These are phyloP conservation scores for Stygiomarasmius scandens DNA, from an alignment of 1,284 basidiomycete species.

Conservation along the genomic window DNA sequence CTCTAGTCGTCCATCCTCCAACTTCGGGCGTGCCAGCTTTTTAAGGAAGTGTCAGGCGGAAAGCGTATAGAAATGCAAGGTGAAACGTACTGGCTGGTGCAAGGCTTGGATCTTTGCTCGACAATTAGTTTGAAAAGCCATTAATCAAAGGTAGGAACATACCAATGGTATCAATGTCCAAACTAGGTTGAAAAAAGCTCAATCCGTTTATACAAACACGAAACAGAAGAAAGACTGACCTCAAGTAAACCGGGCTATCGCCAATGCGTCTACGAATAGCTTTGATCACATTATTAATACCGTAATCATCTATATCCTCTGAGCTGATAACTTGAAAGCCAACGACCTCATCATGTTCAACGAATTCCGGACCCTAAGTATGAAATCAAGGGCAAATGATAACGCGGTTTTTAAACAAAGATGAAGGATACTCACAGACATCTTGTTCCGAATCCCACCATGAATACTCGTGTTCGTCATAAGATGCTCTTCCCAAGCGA, in stretches of 20 bases:
- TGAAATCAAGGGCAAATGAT: not conserved
- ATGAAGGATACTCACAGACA: constrained; percentile 39
- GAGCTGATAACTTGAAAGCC: constrained; percentile 30
- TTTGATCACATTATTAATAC: constrained; percentile 24
- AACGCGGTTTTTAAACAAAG: not conserved
- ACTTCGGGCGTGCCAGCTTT: constrained; percentile 80
- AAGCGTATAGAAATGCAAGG: too few species aligned
- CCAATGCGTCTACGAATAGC: constrained; percentile 28
- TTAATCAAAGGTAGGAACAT: too few species aligned
- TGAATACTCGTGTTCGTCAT: constrained; percentile 63
- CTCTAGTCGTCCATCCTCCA: constrained; percentile 79
- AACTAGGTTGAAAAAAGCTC: too few species aligned
- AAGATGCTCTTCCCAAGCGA: constrained; percentile 61
- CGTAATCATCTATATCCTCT: constrained; percentile 32
- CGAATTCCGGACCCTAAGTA: constrained; percentile 19
- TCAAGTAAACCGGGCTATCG: constrained; percentile 24
- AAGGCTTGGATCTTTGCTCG: constrained; percentile 79
- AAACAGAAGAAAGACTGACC: not conserved
- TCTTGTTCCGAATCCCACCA: constrained; percentile 66
- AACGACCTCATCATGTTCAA: constrained; percentile 29
- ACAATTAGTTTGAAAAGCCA: too few species aligned
- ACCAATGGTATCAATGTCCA: constrained; percentile 83
- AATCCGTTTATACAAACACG: too few species aligned
- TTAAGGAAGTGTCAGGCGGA: too few species aligned
- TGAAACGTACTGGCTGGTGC: constrained; percentile 65